Percentiles rank a stretch among this genome's conserved stretches.
phyloP scores from a whole-genome alignment of 2,329 filamentous ascomycete genomes.

The Alternaria panax region DNA sequence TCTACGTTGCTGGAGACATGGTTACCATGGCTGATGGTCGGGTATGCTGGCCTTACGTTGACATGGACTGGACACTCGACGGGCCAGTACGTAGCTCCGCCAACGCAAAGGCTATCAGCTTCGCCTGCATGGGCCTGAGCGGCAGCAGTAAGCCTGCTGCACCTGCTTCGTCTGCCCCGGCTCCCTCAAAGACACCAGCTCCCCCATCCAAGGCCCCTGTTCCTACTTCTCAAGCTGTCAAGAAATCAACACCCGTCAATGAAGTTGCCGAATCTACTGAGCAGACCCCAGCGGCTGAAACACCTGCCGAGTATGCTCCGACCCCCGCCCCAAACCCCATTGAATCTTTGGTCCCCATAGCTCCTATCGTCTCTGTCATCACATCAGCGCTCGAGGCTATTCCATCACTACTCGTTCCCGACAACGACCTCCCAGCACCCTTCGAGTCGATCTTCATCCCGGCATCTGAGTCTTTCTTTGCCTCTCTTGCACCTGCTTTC shows the following conservation, averaged over 20 bases:
- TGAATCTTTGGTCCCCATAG: conserved; percentile 6
- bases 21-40: conserved; percentile 65
- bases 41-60: conserved; percentile 69
- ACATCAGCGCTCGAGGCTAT: conserved; percentile 9
- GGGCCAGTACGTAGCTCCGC: conserved; percentile 48
- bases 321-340: background rate
- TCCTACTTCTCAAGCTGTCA: conserved; percentile 8
- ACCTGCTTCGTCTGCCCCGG: conserved; percentile 7
- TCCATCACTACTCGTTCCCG: conserved; percentile 12
- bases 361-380: conserved; percentile 24
- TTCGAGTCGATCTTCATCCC: conserved; percentile 23
- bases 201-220: conserved; percentile 11
- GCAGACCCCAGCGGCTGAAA: background rate
- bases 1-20: conserved; percentile 69
- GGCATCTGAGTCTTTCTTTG: conserved; percentile 23
- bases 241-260: background rate
- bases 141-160: background rate
- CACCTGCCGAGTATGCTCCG: conserved; percentile 1
- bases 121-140: conserved; percentile 57
- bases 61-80: conserved; percentile 61
- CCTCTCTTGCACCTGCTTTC: conserved; percentile 29
- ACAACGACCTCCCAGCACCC: conserved; percentile 22
- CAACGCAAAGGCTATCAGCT: conserved; percentile 57
- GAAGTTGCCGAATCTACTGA: conserved; percentile 2
- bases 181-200: conserved; percentile 1